Evolutionary conservation across 202 grass and related monocot species (phyloP).

Genomic region (Saccharum hybrid): DNA sequence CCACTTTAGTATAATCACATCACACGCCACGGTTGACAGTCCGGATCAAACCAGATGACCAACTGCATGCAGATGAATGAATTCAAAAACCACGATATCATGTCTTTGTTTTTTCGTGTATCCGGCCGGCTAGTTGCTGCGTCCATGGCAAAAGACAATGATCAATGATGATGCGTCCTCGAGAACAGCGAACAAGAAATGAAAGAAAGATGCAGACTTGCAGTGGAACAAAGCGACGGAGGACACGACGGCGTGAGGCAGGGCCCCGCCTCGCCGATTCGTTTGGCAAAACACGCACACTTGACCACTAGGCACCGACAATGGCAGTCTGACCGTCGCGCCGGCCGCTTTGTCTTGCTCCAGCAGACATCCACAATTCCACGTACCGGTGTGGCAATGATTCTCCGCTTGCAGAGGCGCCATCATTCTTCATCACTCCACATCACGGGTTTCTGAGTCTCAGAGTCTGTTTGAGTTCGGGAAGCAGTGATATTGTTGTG

Average conservation of each 20-base stretch:
- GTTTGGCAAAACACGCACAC: not conserved
- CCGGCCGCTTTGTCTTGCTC: conserved; percentile 45
- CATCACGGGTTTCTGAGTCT: not conserved
- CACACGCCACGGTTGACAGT: conserved; percentile 39
- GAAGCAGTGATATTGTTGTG: too few relatives aligned
- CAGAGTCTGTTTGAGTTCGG: too few relatives aligned
- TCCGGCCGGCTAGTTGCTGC: not conserved
- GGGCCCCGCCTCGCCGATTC: conserved; percentile 17
- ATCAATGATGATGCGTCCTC: conserved; percentile 21
- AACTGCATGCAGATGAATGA: not conserved
- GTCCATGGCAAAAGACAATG: conserved; percentile 10
- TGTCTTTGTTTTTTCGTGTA: too few relatives aligned
- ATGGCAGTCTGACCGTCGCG: not conserved
- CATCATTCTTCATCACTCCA: not conserved
- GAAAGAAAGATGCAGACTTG: not conserved
- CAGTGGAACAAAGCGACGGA: not conserved
- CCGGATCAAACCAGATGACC: not conserved
- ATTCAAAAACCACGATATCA: not conserved
- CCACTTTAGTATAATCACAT: conserved; percentile 50
- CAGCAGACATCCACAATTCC: conserved; percentile 35
- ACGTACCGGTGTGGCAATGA: not conserved
- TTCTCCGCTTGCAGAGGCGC: not conserved
- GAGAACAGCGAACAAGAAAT: conserved; percentile 16
- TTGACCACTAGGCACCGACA: conserved; percentile 48
- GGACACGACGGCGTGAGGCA: not conserved